These are phyloP conservation scores for Fusarium veterinarium DNA, from an alignment of 2,329 filamentous ascomycete genomes.

Conservation along the genomic window DNA sequence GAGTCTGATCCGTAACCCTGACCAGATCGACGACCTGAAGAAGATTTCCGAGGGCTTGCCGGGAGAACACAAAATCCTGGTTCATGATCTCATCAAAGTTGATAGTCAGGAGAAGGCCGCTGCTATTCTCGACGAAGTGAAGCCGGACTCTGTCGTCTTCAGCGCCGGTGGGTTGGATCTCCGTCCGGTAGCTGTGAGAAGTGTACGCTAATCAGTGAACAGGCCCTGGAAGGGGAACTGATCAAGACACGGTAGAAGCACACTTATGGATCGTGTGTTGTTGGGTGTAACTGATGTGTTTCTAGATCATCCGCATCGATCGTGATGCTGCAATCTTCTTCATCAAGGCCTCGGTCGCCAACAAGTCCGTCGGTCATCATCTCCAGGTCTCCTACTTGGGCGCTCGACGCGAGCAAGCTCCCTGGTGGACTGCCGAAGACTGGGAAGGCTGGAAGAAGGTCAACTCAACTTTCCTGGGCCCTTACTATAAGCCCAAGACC, in stretches of 20 bases:
- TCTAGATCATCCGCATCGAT: slow-evolving; percentile 42
- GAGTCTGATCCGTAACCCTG: slow-evolving; percentile 75
- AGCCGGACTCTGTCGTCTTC: slow-evolving; percentile 73
- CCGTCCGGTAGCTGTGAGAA: neutral
- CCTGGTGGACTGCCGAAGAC: slow-evolving; percentile 62
- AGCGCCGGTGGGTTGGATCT: slow-evolving; percentile 57
- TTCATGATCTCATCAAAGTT: slow-evolving; percentile 75
- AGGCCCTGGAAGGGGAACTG: slow-evolving; percentile 47
- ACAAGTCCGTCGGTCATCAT: slow-evolving; percentile 61
- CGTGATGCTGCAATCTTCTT: slow-evolving; percentile 44
- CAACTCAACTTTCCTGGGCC: slow-evolving; percentile 55
- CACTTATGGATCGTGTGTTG: neutral
- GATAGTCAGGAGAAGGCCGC: slow-evolving; percentile 65
- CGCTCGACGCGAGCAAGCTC: slow-evolving; percentile 58
- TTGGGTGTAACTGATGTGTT: slow-evolving; percentile 10
- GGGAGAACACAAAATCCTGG: slow-evolving; percentile 71
- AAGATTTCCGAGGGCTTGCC: slow-evolving; percentile 64
- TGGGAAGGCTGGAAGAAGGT: slow-evolving; percentile 54
- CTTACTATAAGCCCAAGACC: slow-evolving; percentile 67
- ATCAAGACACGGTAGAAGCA: slow-evolving; percentile 53
- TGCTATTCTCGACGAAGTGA: slow-evolving; percentile 66
- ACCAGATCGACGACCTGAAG: slow-evolving; percentile 71
- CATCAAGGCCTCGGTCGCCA: slow-evolving; percentile 37
- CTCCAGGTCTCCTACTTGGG: slow-evolving; percentile 69
- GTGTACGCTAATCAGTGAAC: slow-evolving; percentile 13